These are phyloP conservation scores for Fusarium torulosum DNA, from an alignment of 2,329 filamentous ascomycete species.

Conservation along the genomic window DNA sequence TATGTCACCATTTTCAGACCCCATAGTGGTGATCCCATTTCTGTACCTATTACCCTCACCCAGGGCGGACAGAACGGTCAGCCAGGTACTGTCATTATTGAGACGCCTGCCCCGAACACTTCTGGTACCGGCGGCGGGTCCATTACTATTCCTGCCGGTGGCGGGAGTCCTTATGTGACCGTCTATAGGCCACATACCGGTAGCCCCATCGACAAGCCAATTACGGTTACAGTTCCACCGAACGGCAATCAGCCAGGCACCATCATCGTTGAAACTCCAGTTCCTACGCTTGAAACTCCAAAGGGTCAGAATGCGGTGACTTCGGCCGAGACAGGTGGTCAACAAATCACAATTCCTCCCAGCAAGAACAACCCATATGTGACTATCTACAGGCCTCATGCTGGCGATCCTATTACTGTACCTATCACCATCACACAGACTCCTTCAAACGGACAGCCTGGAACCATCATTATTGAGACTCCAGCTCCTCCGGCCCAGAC, in stretches of 20 bases:
- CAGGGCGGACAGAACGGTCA: conserved; percentile 23
- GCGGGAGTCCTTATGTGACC: conserved; percentile 23
- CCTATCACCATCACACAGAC: conserved; percentile 37
- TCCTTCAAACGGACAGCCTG: conserved; percentile 31
- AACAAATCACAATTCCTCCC: conserved; percentile 33
- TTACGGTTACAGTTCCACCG: conserved; percentile 24
- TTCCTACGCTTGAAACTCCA: conserved; percentile 22
- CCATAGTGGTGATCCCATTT: conserved; percentile 35
- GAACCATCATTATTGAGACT: conserved; percentile 37
- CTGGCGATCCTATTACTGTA: conserved; percentile 31
- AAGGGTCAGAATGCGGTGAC: conserved; percentile 28
- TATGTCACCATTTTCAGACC: conserved; percentile 33
- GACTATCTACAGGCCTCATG: conserved; percentile 32
- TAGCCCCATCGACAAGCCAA: conserved; percentile 11
- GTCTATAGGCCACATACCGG: conserved; percentile 31
- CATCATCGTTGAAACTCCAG: conserved; percentile 33
- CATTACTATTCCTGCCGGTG: conserved; percentile 29
- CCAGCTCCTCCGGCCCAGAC: conserved; percentile 15
- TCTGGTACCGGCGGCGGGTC: conserved; percentile 19
- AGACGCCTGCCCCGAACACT: conserved; percentile 28
- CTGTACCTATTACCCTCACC: conserved; percentile 33
- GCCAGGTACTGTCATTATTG: conserved; percentile 34
- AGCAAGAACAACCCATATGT: conserved; percentile 32
- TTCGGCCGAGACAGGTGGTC: conserved; percentile 8
- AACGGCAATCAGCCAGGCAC: conserved; percentile 24